Conservation (phyloP, 1,284 basidiomycete species). For the Ustanciosporium gigantosporum region DNA sequence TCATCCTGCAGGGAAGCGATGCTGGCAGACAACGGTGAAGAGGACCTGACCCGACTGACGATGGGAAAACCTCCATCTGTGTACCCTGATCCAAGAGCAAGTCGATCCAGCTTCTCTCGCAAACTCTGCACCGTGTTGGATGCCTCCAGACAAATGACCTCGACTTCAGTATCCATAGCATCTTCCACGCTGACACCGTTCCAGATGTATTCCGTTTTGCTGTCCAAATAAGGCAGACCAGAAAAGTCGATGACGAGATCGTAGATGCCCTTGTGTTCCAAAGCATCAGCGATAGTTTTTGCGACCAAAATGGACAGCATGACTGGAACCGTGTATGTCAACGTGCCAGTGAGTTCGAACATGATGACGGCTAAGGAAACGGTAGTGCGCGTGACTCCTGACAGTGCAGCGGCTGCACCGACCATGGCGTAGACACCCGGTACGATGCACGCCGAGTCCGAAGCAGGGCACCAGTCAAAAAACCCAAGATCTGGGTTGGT, state of each 20-base stretch:
- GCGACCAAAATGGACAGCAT: slow-evolving; percentile 86
- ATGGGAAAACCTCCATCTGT: slow-evolving; percentile 91
- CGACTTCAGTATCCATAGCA: slow-evolving; percentile 48
- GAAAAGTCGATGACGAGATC: slow-evolving; percentile 85
- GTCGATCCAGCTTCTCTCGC: slow-evolving; percentile 66
- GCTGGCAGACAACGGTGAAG: slow-evolving; percentile 6
- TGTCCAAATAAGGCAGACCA: slow-evolving; percentile 77
- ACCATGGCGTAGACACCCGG: slow-evolving; percentile 82
- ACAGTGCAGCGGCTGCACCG: slow-evolving; percentile 77
- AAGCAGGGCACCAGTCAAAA: slow-evolving; percentile 64
- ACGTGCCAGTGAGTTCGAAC: slow-evolving; percentile 90
- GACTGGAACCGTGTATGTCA: slow-evolving; percentile 92
- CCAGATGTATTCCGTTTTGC: slow-evolving; percentile 86
- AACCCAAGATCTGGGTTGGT: slow-evolving; percentile 69
- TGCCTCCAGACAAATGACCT: slow-evolving; percentile 65
- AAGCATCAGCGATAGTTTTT: slow-evolving; percentile 79
- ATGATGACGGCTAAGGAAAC: slow-evolving; percentile 95
- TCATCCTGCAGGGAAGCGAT: slow-evolving; percentile 14
- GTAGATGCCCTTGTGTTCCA: slow-evolving; percentile 93
- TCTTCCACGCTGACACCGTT: slow-evolving; percentile 45
- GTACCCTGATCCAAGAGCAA: slow-evolving; percentile 41
- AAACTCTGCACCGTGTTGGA: slow-evolving; percentile 69
- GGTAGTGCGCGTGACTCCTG: slow-evolving; percentile 75
- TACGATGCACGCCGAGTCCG: slow-evolving; percentile 65
- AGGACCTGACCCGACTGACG: slow-evolving; percentile 62